Evolutionary conservation across 352 stramenopile genomes (phyloP).

Genomic region (Pythium diclinum): DNA sequence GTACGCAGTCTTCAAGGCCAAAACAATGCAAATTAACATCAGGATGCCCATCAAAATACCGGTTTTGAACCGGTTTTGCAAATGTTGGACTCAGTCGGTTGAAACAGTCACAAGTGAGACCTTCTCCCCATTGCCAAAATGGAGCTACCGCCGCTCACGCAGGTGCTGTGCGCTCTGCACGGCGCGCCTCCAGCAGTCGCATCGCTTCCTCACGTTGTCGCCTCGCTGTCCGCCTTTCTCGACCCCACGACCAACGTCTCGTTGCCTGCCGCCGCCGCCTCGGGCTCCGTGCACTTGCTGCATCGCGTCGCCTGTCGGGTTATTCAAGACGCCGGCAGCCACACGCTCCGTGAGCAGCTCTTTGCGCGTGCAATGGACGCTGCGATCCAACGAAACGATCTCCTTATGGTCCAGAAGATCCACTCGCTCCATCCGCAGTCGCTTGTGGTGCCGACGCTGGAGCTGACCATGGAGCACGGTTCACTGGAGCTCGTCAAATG

Average conservation of each 20-base stretch:
- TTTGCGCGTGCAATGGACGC: neutral
- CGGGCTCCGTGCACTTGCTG: neutral
- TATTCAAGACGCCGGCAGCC: neutral
- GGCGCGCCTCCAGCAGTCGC: neutral
- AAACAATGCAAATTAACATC: too few species aligned
- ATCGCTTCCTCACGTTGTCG: neutral
- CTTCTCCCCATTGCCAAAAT: too few species aligned
- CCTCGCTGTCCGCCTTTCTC: slow-evolving; percentile 9
- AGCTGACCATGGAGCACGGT: neutral
- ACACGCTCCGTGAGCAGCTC: neutral
- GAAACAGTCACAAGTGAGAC: too few species aligned
- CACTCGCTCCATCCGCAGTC: neutral
- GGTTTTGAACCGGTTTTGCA: too few species aligned
- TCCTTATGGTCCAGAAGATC: neutral
- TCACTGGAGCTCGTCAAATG: neutral
- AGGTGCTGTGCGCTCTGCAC: neutral
- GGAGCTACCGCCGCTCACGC: neutral
- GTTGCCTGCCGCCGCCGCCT: neutral
- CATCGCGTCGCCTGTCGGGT: neutral
- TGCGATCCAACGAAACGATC: neutral
- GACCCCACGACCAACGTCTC: neutral
- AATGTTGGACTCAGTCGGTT: too few species aligned
- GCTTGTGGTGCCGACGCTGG: neutral
- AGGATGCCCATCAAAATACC: too few species aligned
- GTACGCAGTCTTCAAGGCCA: too few species aligned